A percentile compares a stretch with the other conserved stretches of the same genome.
phyloP scores from a whole-genome alignment of 1,284 basidiomycete species.

The Rhodotorula glutinis region DNA sequence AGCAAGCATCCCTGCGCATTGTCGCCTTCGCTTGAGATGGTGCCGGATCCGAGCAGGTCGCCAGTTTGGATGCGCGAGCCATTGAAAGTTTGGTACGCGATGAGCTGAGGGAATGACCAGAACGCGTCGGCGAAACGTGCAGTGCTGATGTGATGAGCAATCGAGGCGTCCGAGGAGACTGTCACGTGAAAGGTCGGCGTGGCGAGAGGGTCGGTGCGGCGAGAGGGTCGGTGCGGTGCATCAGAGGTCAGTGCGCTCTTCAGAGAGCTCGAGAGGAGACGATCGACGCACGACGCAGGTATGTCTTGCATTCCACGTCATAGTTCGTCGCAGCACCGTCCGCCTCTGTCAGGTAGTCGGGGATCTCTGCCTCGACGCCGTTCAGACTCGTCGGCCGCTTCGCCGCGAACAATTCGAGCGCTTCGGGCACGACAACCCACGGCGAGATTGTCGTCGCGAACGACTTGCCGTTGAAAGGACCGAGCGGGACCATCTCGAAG shows the following conservation, averaged over 20 bases:
- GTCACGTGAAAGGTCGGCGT: not conserved
- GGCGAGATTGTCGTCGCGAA: conserved; percentile 44
- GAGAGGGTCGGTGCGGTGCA: too few relatives aligned
- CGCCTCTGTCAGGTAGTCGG: conserved; percentile 6
- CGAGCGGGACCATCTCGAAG: conserved; percentile 37
- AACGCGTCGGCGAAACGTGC: conserved; percentile 13
- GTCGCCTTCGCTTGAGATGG: conserved; percentile 30
- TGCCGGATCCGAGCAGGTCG: conserved; percentile 43
- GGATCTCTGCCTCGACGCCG: conserved; percentile 3
- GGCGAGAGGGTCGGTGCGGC: too few relatives aligned
- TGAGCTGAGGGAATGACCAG: conserved; percentile 14
- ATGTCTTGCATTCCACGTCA: conserved; percentile 2
- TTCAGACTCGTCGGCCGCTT: conserved; percentile 18
- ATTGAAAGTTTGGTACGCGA: conserved; percentile 42
- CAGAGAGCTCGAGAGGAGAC: not conserved
- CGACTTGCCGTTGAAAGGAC: conserved; percentile 42
- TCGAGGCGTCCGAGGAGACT: conserved; percentile 9
- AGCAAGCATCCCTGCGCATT: conserved; percentile 15
- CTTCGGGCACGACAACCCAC: conserved; percentile 41
- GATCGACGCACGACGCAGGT: not conserved
- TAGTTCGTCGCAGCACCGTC: conserved; percentile 4
- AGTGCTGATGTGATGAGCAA: conserved; percentile 1
- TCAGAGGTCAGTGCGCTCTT: not conserved
- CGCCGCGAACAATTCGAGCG: conserved; percentile 39
- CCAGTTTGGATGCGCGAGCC: conserved; percentile 39